Percentiles rank a stretch among this genome's conserved stretches.
Conservation (phyloP, 2,329 filamentous ascomycete species). For the Paecilomyces dactylethromorphus region DNA sequence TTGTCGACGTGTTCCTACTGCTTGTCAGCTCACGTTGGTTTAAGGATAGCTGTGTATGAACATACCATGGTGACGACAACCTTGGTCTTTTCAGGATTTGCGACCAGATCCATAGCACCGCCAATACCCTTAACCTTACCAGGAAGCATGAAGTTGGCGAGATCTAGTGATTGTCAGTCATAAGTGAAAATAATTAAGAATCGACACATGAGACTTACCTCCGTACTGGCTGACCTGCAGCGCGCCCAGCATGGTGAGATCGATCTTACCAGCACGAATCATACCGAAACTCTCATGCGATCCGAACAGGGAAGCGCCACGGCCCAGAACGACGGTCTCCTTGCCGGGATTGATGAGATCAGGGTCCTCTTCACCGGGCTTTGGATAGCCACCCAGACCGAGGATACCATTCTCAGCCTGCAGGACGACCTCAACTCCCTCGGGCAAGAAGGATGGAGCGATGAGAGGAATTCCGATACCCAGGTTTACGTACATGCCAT, state of each 20-base stretch:
- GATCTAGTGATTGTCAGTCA: conserved; percentile 40
- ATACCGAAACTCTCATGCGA: conserved; percentile 78
- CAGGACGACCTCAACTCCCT: conserved; percentile 67
- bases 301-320: conserved; percentile 71
- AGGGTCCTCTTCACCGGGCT: conserved; percentile 61
- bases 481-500: conserved; percentile 48
- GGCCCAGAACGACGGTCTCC: conserved; percentile 73
- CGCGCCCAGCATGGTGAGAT: conserved; percentile 76
- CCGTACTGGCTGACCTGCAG: conserved; percentile 73
- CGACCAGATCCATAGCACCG: conserved; percentile 63
- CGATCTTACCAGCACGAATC: conserved; percentile 78
- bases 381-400: conserved; percentile 73
- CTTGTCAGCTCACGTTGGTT: conserved; percentile 1
- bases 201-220: conserved; percentile 12
- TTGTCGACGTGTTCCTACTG: conserved; percentile 58
- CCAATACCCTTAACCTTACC: conserved; percentile 79
- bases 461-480: conserved; percentile 82
- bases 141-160: conserved; percentile 87
- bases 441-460: conserved; percentile 66
- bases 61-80: conserved; percentile 58
- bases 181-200: not conserved
- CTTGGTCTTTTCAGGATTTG: conserved; percentile 61
- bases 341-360: conserved; percentile 85
- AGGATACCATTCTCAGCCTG: conserved; percentile 84
- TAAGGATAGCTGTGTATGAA: not conserved